Conservation (phyloP, 208 protist species). For the Wallacemonas collosoma region DNA sequence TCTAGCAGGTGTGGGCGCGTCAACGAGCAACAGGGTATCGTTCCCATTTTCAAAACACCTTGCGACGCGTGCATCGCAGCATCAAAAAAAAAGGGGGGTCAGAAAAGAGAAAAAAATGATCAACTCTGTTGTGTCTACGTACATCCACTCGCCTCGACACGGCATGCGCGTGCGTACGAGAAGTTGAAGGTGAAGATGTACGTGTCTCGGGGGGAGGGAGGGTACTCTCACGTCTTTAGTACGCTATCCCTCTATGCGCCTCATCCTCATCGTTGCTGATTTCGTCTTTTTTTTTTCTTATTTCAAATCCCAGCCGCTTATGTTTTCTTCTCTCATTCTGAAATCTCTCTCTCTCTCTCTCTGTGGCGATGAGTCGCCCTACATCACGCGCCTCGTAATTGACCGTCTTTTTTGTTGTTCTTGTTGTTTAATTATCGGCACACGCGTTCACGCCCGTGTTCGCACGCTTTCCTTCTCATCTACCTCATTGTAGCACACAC, state of each 20-base stretch:
- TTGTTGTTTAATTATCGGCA: not conserved
- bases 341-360: conserved; percentile 21
- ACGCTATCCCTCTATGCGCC: not conserved
- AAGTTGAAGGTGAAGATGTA: too few relatives aligned
- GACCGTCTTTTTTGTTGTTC: not conserved
- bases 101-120: too few relatives aligned
- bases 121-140: too few relatives aligned
- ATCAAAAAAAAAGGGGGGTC: not conserved
- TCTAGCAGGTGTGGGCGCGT: not conserved
- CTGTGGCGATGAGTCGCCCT: too few relatives aligned
- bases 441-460: too few relatives aligned
- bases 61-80: too few relatives aligned
- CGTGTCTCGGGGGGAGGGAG: too few relatives aligned
- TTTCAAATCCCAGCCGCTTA: conserved; percentile 2
- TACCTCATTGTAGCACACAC: not conserved
- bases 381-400: not conserved
- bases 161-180: too few relatives aligned
- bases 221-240: not conserved
- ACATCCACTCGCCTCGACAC: too few relatives aligned
- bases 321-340: conserved; percentile 18
- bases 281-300: conserved; percentile 22
- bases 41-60: too few relatives aligned
- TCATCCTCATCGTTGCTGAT: not conserved
- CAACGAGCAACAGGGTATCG: too few relatives aligned
- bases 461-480: not conserved